These are phyloP conservation scores for Diaporthe sp. DNA, from an alignment of 2,329 filamentous ascomycete species.

Conservation along the genomic window DNA sequence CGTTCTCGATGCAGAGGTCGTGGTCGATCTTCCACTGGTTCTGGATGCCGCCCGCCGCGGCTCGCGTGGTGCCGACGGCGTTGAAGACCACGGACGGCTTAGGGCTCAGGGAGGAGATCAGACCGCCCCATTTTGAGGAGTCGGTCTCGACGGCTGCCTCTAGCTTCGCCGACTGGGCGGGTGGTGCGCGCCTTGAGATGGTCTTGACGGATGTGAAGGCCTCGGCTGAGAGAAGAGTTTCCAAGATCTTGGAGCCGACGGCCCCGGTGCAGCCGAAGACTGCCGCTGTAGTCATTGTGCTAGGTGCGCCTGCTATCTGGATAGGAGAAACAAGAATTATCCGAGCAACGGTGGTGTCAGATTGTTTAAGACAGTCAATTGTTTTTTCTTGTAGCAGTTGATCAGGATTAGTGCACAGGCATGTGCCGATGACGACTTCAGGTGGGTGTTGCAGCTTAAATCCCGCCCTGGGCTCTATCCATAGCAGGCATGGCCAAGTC, in stretches of 20 bases:
- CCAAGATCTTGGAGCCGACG: conserved; percentile 79
- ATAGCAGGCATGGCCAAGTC: background rate
- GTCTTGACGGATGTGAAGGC: conserved; percentile 65
- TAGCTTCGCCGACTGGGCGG: conserved; percentile 68
- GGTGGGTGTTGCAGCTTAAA: background rate
- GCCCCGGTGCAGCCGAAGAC: conserved; percentile 75
- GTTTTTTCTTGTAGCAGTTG: background rate
- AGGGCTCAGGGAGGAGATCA: conserved; percentile 66
- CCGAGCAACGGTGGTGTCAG: background rate
- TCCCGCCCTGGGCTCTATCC: background rate
- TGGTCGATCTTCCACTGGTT: conserved; percentile 90
- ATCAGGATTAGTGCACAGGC: background rate
- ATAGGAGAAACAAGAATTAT: background rate
- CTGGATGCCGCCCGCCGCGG: conserved; percentile 77
- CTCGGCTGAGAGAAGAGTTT: conserved; percentile 65
- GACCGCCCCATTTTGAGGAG: conserved; percentile 73
- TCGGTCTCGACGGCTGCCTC: conserved; percentile 75
- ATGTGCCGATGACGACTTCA: conserved; percentile 19
- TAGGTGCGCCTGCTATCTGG: background rate
- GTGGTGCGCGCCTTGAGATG: conserved; percentile 74
- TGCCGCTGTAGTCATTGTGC: conserved; percentile 58
- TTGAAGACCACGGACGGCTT: conserved; percentile 77
- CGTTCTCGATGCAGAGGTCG: conserved; percentile 84
- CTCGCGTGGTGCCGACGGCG: conserved; percentile 82
- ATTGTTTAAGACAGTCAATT: background rate